A percentile compares a stretch with the other conserved stretches of the same genome.
Conservation (phyloP, 2,329 filamentous ascomycete genomes). For the Stagonosporopsis chrysanthemi region DNA sequence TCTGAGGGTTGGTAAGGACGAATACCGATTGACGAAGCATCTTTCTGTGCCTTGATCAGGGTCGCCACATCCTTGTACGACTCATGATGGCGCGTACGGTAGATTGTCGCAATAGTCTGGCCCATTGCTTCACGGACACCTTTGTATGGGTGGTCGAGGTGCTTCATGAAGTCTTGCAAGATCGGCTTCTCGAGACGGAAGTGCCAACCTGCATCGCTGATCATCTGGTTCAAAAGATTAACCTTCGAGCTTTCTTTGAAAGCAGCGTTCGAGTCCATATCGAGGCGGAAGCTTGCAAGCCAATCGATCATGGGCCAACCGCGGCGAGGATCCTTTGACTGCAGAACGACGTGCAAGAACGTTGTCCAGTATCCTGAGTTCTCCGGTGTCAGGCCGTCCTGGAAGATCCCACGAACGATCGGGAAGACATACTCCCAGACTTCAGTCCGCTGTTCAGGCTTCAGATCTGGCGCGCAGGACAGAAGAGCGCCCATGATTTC, state of each 20-base stretch:
- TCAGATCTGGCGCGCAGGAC: slow-evolving; percentile 79
- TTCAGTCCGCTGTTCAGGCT: slow-evolving; percentile 73
- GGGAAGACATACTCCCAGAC: slow-evolving; percentile 93
- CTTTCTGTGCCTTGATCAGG: slow-evolving; percentile 80
- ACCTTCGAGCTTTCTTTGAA: slow-evolving; percentile 99
- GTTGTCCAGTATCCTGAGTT: slow-evolving; percentile 95
- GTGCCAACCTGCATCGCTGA: slow-evolving; percentile 92
- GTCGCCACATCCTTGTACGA: slow-evolving; percentile 81
- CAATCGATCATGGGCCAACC: slow-evolving; percentile 85
- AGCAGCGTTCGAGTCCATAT: slow-evolving; percentile 93
- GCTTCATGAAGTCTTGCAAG: slow-evolving; percentile 83
- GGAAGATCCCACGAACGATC: slow-evolving; percentile 83
- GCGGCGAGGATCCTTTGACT: slow-evolving; percentile 87
- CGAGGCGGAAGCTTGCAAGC: slow-evolving; percentile 83
- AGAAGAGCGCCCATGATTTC: slow-evolving; percentile 91
- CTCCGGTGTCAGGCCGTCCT: slow-evolving; percentile 92
- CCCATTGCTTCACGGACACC: slow-evolving; percentile 95
- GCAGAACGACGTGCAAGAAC: slow-evolving; percentile 87
- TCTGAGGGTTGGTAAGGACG: slow-evolving; percentile 81
- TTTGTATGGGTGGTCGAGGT: slow-evolving; percentile 98
- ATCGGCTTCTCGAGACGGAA: slow-evolving; percentile 91
- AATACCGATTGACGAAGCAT: slow-evolving; percentile 80
- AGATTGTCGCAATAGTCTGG: slow-evolving; percentile 84
- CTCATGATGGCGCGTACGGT: slow-evolving; percentile 91
- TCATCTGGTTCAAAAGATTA: slow-evolving; percentile 84